Evolutionary conservation across 2,329 filamentous ascomycete genomes (phyloP), one percentile per base, ranked within the genome.

Genomic region (Microsporum audouinii): DNA sequence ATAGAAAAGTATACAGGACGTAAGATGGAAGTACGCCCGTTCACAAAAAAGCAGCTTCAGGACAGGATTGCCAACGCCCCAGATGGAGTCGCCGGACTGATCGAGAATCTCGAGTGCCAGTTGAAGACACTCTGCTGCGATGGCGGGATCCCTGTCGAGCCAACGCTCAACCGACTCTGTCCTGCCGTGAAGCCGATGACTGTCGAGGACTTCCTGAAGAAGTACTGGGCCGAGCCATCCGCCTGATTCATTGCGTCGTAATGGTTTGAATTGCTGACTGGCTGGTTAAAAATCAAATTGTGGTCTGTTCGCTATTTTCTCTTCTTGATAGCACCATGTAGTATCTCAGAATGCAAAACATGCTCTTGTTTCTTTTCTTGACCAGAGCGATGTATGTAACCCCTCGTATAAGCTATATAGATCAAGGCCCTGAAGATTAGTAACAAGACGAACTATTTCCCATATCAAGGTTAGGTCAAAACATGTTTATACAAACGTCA

Each of bases 1-100:
- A 65, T 68, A 17, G 67, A 71, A 60, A 57, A 63, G 57, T 62
- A 66, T 7, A 65, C 63, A 56, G 60, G 61, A 36, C 61, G 55
- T 55, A 59, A 23, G 38, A 53, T 62, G 7, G 34, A 47, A n/a
- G 34, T 60, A 36, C 41, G 47, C 41, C 34, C 33, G 36, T 31
- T 60, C 12, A 47, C 31, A 3, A 41, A 41, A 29, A 29, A 58
- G 5, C 36, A 41, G 7, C 1, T 58, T 23, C 39, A 56, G 47
- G 47, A 39, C 7, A 12, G 49, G 36, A 14, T 39, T 23, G 31
- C 12, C n/a, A 55, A 49, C 17, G 29, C 31, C 33, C 10, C 58
- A 29, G 34, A 60, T 5, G 57, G 23, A 2, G 17, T 60, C 27
- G 36, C 5, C 2, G 57, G 53, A 8, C 39, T 39, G 10, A 56